Conservation (phyloP, 805 yeast genomes). For the Wickerhamiella siamensis region DNA sequence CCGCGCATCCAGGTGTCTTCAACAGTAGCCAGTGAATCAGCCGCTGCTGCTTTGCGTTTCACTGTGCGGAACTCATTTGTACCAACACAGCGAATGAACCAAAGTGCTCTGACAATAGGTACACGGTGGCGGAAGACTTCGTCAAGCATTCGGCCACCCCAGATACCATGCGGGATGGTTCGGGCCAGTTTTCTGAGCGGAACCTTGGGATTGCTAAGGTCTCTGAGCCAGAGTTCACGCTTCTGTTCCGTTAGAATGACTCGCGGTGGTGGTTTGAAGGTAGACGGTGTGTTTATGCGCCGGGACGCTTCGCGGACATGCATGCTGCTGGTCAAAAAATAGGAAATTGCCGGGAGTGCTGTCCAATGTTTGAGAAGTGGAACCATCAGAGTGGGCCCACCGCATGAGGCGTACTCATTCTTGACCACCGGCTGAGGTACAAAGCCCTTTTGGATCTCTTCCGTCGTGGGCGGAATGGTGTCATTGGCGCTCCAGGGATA, state of each 20-base stretch:
- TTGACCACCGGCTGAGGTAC: conserved; percentile 45
- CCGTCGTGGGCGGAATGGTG: conserved; percentile 31
- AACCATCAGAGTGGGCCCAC: conserved; percentile 34
- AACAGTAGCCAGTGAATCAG: conserved; percentile 6
- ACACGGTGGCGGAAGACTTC: conserved; percentile 52
- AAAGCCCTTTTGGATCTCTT: conserved; percentile 54
- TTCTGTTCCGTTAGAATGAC: conserved; percentile 82
- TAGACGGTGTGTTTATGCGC: conserved; percentile 34
- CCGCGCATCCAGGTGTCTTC: conserved; percentile 61
- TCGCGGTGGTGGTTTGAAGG: conserved; percentile 71
- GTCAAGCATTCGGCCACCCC: conserved; percentile 59
- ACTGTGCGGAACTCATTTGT: conserved; percentile 57
- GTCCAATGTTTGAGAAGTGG: conserved; percentile 28
- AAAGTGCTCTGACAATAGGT: conserved; percentile 70
- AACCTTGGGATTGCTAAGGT: conserved; percentile 51
- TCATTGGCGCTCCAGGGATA: conserved; percentile 50
- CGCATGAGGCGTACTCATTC: conserved; percentile 58
- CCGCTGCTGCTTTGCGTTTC: conserved; percentile 29
- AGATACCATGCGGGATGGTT: conserved; percentile 81
- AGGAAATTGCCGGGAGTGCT: conserved; percentile 35
- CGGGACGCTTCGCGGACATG: conserved; percentile 33
- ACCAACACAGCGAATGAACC: conserved; percentile 83
- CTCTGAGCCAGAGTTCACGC: conserved; percentile 72
- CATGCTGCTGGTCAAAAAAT: conserved; percentile 35
- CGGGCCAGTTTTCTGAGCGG: conserved; percentile 57